Base-by-base conservation (phyloP, 2,329 filamentous ascomycete genomes). In the Cordyceps cicadae region DNA sequence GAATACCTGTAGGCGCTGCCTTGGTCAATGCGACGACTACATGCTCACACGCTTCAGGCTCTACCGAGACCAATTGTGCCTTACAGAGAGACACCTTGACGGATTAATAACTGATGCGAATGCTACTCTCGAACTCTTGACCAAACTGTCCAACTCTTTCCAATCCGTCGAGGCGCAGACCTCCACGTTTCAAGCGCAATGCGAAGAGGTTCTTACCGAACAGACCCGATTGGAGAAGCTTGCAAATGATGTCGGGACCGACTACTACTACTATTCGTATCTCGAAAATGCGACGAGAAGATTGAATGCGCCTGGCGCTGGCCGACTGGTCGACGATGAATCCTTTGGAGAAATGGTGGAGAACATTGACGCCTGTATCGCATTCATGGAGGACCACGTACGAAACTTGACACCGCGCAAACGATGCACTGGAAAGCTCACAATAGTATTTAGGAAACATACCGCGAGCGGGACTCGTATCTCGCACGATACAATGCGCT, bases 221-320 rank as follows among this genome's bases (percentile, higher is more conserved):
- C 92, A 97, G 75, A 85, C 82, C 67, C 85, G 89, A 26, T 81
- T 97, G 46, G 86, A 90, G 63, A 83, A 81, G 65, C 81, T 99
- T 48, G 91, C 92, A 3, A 85, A 95, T 66, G 87, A 92, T 62
- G 88, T 99, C 61, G 88, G 90, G 29, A 89, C 90, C 26, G 95
- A 97, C 67, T 78, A 97, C n/a, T 87, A 92, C 70, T 97, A 96
- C 74, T 99, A 99, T 72, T 85, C 89, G 21, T 97, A 96, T 70
- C 81, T 99, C 6, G 94, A 99, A 65, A 92, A 88, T 52, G 92
- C 93, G 63, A 96, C 92, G 0, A 84, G 92, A 60, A 84, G 92
- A 15, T 83, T 99, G 62, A 97, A 97, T 77, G 92, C 92, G 0
- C 92, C 94, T 0, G 92, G 92, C 1, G 92, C 93, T 21, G 87